Evolutionary conservation across 129 eudicot species (phyloP).

Genomic region (Silybum marianum): DNA sequence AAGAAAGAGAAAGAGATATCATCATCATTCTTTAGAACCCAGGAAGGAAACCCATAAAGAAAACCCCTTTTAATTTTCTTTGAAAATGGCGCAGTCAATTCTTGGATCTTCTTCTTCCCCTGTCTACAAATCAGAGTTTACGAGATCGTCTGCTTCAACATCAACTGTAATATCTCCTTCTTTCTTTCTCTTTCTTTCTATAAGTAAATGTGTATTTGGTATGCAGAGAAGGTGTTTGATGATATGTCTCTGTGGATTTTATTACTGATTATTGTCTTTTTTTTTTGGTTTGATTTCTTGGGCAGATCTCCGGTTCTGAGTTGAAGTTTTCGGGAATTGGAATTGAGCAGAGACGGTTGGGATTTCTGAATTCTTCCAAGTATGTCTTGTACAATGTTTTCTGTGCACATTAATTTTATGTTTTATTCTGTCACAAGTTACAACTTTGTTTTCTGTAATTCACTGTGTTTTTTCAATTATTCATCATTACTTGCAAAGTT

Average conservation of each 20-base stretch:
- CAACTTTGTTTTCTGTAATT: slow-evolving; percentile 6
- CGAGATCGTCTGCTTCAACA: slow-evolving; percentile 30
- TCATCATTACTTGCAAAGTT: not conserved
- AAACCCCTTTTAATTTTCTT: slow-evolving; percentile 21
- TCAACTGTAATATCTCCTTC: slow-evolving; percentile 43
- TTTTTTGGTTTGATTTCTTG: slow-evolving; percentile 9
- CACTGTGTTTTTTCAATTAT: slow-evolving; percentile 2
- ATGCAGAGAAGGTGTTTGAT: slow-evolving; percentile 26
- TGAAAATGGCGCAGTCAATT: slow-evolving; percentile 54
- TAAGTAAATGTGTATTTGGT: slow-evolving; percentile 3
- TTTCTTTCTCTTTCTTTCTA: not conserved
- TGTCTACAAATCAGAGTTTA: slow-evolving; percentile 34
- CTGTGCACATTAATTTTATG: not conserved
- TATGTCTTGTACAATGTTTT: slow-evolving; percentile 34
- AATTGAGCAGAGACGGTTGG: slow-evolving; percentile 51
- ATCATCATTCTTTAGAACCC: slow-evolving; percentile 8
- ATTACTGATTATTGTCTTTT: slow-evolving; percentile 7
- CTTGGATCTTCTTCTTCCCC: slow-evolving; percentile 46
- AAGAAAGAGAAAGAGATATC: slow-evolving; percentile 16
- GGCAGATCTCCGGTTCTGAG: slow-evolving; percentile 64
- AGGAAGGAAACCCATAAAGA: slow-evolving; percentile 20
- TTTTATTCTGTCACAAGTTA: not conserved
- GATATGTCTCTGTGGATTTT: slow-evolving; percentile 16
- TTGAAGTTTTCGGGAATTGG: slow-evolving; percentile 49
- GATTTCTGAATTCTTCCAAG: slow-evolving; percentile 46